These are phyloP conservation scores for Podila clonocystis DNA, from an alignment of 192 early-diverging fungal species.

Conservation along the genomic window DNA sequence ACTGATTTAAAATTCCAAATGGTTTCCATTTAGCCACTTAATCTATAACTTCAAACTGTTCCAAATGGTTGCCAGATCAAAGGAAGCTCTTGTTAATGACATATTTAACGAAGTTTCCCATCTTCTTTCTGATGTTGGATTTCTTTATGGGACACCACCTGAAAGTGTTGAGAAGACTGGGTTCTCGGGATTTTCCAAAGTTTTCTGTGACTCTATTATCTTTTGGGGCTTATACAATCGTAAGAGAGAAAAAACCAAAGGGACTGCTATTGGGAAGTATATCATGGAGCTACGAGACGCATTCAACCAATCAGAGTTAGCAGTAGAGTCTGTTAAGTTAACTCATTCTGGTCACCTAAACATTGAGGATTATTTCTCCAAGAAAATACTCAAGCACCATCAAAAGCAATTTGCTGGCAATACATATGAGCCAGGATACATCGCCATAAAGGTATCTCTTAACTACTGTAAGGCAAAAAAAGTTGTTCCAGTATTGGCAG, in stretches of 20 bases:
- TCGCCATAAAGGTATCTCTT: constrained; percentile 1
- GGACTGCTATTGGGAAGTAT: not conserved
- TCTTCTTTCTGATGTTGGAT: not conserved
- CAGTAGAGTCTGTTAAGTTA: not conserved
- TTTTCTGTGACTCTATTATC: not conserved
- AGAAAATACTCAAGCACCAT: not conserved
- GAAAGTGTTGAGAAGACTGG: not conserved
- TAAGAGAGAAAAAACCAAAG: not conserved
- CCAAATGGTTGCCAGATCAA: no score
- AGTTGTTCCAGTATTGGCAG: not conserved
- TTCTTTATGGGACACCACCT: not conserved
- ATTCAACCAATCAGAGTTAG: not conserved
- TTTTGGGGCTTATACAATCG: not conserved
- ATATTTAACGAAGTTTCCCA: not conserved
- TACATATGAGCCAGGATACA: not conserved
- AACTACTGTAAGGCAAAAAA: not conserved
- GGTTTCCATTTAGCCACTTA: no score
- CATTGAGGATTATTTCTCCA: not conserved
- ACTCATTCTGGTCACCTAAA: not conserved
- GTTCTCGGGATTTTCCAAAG: not conserved
- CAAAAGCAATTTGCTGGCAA: not conserved
- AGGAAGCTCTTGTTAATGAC: not conserved
- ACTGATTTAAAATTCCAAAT: no score
- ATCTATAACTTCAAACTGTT: no score
- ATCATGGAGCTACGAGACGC: not conserved